Conservation (phyloP, 139 green algal species). For the Chlorella sorokiniana region DNA sequence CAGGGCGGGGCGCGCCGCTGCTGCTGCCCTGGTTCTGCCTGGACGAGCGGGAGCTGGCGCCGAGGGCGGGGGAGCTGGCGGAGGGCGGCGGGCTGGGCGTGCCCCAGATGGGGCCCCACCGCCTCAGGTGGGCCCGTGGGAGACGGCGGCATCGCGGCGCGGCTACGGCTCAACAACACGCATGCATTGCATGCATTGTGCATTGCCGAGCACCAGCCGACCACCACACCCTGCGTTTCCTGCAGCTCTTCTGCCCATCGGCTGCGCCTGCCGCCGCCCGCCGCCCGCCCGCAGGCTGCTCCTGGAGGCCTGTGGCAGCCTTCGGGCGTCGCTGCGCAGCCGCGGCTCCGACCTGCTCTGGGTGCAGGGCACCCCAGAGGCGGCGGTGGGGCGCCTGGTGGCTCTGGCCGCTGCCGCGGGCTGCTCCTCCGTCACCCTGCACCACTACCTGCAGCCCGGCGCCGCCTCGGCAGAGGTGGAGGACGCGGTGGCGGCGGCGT, state of each 20-base stretch:
- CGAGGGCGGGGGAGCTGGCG: not conserved
- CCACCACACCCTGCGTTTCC: no score
- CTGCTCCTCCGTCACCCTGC: not conserved
- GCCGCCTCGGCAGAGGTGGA: not conserved
- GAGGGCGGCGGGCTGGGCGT: not conserved
- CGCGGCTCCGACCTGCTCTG: constrained; percentile 13
- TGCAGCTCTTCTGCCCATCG: no score
- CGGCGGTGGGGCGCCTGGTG: constrained; percentile 14
- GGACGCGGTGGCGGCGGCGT: not conserved
- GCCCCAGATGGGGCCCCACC: constrained; percentile 21
- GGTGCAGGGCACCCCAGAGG: not conserved
- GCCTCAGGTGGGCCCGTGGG: not conserved
- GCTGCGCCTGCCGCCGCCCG: no score
- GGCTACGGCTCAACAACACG: no score
- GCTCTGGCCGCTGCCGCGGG: constrained; percentile 6
- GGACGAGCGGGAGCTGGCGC: constrained; percentile 13
- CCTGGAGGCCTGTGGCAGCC: constrained; percentile 10
- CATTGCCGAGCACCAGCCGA: no score
- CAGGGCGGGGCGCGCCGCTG: not conserved
- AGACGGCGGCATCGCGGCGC: not conserved
- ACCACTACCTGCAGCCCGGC: constrained; percentile 14
- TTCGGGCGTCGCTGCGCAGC: not conserved
- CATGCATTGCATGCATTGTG: no score
- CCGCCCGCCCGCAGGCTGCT: constrained; percentile 35
- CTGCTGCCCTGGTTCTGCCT: constrained; percentile 37